Conservation (phyloP, 2,329 filamentous ascomycete species). For the Magnaporthiopsis incrustans region DNA sequence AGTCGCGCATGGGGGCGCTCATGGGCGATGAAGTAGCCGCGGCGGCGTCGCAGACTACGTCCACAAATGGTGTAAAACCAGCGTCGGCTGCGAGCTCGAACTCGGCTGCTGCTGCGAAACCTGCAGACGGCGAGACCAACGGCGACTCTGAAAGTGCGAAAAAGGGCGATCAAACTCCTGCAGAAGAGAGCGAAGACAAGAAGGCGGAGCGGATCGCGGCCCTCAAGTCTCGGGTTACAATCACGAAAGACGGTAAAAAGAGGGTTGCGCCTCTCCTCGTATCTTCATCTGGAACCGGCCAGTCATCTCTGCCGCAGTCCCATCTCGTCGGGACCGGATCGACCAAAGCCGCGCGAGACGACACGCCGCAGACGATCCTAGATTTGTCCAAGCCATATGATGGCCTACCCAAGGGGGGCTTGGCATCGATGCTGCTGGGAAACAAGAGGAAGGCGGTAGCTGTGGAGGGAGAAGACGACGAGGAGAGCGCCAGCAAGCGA, state of each 20-base stretch:
- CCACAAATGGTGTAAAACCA: conserved; percentile 42
- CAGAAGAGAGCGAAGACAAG: conserved; percentile 43
- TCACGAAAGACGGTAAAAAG: conserved; percentile 96
- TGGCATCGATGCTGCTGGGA: conserved; percentile 77
- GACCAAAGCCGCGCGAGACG: conserved; percentile 54
- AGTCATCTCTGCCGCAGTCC: conserved; percentile 82
- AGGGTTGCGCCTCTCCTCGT: conserved; percentile 86
- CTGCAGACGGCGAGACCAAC: conserved; percentile 1
- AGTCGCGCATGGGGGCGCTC: conserved; percentile 94
- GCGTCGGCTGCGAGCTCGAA: background rate
- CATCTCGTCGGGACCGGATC: conserved; percentile 74
- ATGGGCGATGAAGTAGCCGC: conserved; percentile 66
- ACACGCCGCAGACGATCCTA: conserved; percentile 72
- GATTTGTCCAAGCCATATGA: conserved; percentile 93
- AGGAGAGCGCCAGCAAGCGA: conserved; percentile 41
- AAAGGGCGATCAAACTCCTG: conserved; percentile 23
- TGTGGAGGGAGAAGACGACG: conserved; percentile 66
- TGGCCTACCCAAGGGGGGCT: conserved; percentile 80
- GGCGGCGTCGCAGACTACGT: conserved; percentile 35
- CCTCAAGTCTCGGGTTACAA: conserved; percentile 84
- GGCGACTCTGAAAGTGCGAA: conserved; percentile 19
- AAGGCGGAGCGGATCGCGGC: conserved; percentile 44
- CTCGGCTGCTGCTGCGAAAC: background rate
- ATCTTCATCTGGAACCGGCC: conserved; percentile 77
- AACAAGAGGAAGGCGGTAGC: conserved; percentile 82